Percentiles rank a stretch among this genome's conserved stretches.
Conservation (phyloP, 352 stramenopile genomes). For the Thraustotheca clavata region DNA sequence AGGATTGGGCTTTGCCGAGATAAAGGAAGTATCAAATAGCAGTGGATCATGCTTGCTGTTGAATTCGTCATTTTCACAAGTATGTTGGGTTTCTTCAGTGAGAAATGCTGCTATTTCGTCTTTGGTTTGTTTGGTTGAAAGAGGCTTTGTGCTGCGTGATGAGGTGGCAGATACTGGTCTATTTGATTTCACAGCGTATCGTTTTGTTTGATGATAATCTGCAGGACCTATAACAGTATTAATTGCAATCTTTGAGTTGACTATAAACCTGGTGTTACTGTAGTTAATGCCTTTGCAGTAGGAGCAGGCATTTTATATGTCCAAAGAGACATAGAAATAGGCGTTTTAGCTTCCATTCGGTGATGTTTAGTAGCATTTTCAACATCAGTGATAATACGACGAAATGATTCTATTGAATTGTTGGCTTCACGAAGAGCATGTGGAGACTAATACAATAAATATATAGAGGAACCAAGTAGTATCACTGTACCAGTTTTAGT, state of each 20-base stretch:
- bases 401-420: background rate
- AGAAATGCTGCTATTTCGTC: constrained; percentile 11
- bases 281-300: background rate
- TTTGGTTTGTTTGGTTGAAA: background rate
- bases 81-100: background rate
- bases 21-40: constrained; percentile 1
- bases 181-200: too few species aligned
- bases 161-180: background rate
- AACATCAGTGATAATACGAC: background rate
- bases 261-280: background rate
- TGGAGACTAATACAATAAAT: background rate
- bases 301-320: background rate
- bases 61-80: background rate
- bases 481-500: too few species aligned
- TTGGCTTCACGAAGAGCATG: background rate
- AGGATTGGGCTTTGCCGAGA: background rate
- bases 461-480: too few species aligned
- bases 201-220: background rate
- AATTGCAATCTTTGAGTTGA: background rate
- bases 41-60: background rate
- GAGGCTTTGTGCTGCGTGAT: background rate
- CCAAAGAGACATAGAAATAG: background rate
- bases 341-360: background rate
- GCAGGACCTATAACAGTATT: background rate
- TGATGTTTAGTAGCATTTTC: background rate